Conservation (phyloP, 1,284 basidiomycete species). For the Xerocomus cyaneibrunnescens region DNA sequence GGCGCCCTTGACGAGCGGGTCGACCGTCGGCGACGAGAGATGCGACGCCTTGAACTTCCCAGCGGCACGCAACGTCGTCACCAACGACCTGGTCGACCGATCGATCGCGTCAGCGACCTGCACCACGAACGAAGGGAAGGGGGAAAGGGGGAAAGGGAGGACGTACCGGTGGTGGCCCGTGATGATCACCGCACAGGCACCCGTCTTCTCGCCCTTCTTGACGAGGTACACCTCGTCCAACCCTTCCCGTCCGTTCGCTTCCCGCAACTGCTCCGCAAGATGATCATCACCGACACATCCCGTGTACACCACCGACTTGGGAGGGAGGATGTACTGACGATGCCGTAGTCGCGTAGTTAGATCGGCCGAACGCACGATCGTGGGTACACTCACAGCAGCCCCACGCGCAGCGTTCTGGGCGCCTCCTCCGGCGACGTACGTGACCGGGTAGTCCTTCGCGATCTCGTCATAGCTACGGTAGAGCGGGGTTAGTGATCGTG, state of each 20-base stretch:
- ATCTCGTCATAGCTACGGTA: slow-evolving; percentile 82
- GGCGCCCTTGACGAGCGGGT: slow-evolving; percentile 76
- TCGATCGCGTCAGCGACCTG: slow-evolving; percentile 5
- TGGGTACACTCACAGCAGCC: slow-evolving; percentile 74
- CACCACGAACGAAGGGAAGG: neutral
- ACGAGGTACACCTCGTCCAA: slow-evolving; percentile 90
- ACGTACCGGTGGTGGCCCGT: slow-evolving; percentile 51
- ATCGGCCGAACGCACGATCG: slow-evolving; percentile 6
- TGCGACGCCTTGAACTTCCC: slow-evolving; percentile 87
- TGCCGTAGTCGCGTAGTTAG: neutral
- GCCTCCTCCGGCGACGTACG: slow-evolving; percentile 96
- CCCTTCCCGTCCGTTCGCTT: slow-evolving; percentile 92
- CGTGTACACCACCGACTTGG: slow-evolving; percentile 91
- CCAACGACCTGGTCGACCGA: slow-evolving; percentile 66
- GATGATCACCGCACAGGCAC: slow-evolving; percentile 95
- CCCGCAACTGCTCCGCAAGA: slow-evolving; percentile 85
- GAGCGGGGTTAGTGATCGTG: neutral
- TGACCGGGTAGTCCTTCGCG: slow-evolving; percentile 73
- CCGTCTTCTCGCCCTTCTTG: slow-evolving; percentile 84
- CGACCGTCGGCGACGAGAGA: slow-evolving; percentile 75
- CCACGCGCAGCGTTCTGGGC: slow-evolving; percentile 96
- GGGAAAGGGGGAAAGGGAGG: neutral
- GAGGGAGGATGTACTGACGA: slow-evolving; percentile 81
- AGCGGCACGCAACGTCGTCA: slow-evolving; percentile 88
- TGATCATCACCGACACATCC: slow-evolving; percentile 94